phyloP scores from a whole-genome alignment of 768 basidiomycete genomes.

The Hortiboletus campestris region DNA sequence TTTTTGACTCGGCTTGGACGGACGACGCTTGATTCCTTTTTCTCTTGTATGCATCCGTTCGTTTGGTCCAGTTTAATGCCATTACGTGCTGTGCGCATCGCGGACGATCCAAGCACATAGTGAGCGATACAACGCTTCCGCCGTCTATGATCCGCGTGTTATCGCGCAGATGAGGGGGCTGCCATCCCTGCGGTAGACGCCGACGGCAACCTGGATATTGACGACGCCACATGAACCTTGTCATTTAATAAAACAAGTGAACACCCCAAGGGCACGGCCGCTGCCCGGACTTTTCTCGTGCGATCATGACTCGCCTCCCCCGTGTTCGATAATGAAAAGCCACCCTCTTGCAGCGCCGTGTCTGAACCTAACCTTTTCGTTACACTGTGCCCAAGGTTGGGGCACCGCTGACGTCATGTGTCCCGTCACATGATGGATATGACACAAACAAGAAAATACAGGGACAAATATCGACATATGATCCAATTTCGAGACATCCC shows the following conservation, averaged over 20 bases:
- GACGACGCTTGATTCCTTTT: constrained; percentile 5
- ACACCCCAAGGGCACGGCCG: constrained; percentile 19
- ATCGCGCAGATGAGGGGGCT: neutral
- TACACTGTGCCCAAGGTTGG: neutral
- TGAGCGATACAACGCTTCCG: neutral
- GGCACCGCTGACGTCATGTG: constrained; percentile 22
- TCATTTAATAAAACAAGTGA: constrained; percentile 13
- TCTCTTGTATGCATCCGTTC: constrained; percentile 5
- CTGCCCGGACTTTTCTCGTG: constrained; percentile 4
- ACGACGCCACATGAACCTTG: constrained; percentile 31
- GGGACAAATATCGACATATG: constrained; percentile 16
- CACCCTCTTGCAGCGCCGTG: constrained; percentile 8
- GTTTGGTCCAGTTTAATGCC: constrained; percentile 6
- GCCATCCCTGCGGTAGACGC: constrained; percentile 12
- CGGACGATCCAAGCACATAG: neutral
- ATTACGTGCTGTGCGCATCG: constrained; percentile 11
- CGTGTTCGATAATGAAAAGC: constrained; percentile 16
- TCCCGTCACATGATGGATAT: constrained; percentile 19
- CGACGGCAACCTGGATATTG: constrained; percentile 16
- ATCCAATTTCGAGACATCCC: constrained; percentile 19
- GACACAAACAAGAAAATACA: constrained; percentile 18
- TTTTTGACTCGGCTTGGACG: constrained; percentile 11
- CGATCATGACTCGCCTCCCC: constrained; percentile 10
- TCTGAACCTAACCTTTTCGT: constrained; percentile 27
- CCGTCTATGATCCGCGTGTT: constrained; percentile 15